Percentiles rank a stretch among this genome's conserved stretches.
phyloP scores from a whole-genome alignment of 768 basidiomycete genomes.

The Termitomyces sp. region DNA sequence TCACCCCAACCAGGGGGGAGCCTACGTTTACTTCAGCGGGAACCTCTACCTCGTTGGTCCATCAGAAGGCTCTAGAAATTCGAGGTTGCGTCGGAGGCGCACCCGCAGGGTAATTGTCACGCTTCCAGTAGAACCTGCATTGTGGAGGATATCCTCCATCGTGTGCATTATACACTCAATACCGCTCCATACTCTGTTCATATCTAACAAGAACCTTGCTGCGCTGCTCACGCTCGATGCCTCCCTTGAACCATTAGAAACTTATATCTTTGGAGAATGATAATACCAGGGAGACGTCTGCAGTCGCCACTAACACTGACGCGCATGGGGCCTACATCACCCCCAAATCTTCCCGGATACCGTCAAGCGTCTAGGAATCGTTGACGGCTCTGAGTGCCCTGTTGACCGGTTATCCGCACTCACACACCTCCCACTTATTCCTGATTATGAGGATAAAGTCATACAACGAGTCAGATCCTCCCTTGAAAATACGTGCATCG shows the following conservation, averaged over 20 bases:
- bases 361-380: slow-evolving; percentile 3
- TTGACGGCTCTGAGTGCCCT: slow-evolving; percentile 2
- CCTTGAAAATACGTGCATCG: not conserved
- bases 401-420: slow-evolving; percentile 3
- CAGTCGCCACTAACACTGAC: no score
- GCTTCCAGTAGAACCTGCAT: not conserved
- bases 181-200: slow-evolving; percentile 3
- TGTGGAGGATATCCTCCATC: not conserved
- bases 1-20: slow-evolving; percentile 13
- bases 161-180: not conserved
- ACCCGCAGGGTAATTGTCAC: no score
- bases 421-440: slow-evolving; percentile 3
- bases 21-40: slow-evolving; percentile 14
- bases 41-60: no score
- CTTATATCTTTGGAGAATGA: not conserved
- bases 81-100: not conserved
- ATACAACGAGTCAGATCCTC: not conserved
- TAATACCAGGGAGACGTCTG: not conserved
- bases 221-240: not conserved
- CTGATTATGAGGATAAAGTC: not conserved
- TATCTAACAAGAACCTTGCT: not conserved
- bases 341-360: not conserved
- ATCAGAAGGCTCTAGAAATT: slow-evolving; percentile 4
- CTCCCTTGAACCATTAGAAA: not conserved
- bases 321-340: not conserved